A percentile compares a stretch with the other conserved stretches of the same genome.
These are phyloP conservation scores for Ophiostoma montium DNA, from an alignment of 2,329 filamentous ascomycete genomes.

Conservation along the genomic window DNA sequence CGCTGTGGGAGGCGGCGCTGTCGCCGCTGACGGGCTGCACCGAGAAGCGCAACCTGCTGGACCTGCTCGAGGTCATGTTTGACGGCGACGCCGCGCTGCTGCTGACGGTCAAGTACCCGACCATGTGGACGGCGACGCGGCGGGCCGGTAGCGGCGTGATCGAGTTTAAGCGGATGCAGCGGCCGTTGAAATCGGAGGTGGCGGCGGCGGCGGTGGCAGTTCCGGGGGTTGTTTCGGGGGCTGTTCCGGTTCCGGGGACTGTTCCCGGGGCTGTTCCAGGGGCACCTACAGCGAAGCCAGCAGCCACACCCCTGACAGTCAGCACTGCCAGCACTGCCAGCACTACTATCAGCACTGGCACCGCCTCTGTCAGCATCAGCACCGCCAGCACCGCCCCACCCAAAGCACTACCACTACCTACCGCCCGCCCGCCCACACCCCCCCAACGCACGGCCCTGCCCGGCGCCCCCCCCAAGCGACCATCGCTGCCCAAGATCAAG, in stretches of 20 bases:
- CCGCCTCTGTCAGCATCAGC: neutral
- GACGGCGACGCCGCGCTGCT: constrained; percentile 31
- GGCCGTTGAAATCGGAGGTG: constrained; percentile 6
- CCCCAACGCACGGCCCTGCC: constrained; percentile 8
- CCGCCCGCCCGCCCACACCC: neutral
- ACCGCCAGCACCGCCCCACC: neutral
- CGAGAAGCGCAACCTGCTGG: constrained; percentile 36
- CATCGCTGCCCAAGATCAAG: constrained; percentile 12
- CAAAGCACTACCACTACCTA: neutral
- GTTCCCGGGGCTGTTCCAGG: too few relatives aligned
- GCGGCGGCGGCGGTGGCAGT: neutral
- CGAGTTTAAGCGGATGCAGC: constrained; percentile 12
- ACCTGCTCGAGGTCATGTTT: constrained; percentile 37
- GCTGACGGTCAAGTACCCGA: constrained; percentile 32
- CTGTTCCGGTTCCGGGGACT: too few relatives aligned
- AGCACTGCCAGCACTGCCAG: constrained; percentile 1
- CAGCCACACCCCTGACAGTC: neutral
- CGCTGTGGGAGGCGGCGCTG: constrained; percentile 35
- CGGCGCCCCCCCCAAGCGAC: constrained; percentile 6
- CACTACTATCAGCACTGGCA: neutral
- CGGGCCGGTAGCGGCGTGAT: constrained; percentile 9
- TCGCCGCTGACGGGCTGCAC: constrained; percentile 31
- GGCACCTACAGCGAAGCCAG: too few relatives aligned
- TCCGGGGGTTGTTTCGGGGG: neutral
- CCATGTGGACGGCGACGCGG: constrained; percentile 26